Conservation (phyloP, 2,329 filamentous ascomycete genomes). For the Penicillium glabrum region DNA sequence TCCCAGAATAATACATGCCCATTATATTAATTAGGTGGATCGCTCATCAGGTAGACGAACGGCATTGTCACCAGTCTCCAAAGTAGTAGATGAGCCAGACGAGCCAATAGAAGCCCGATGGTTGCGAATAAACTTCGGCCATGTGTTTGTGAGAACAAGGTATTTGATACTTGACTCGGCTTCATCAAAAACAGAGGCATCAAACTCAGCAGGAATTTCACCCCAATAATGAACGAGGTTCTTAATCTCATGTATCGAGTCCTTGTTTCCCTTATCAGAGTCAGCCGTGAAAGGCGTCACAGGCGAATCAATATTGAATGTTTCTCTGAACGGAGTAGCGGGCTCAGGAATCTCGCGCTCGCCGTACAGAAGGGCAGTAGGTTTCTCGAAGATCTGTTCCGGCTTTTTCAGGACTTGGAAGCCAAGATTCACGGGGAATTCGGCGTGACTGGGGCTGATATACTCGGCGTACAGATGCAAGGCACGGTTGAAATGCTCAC, state of each 20-base stretch:
- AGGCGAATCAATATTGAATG: background rate
- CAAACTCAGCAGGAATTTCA: slow-evolving; percentile 48
- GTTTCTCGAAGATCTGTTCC: slow-evolving; percentile 56
- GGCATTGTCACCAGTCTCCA: slow-evolving; percentile 3
- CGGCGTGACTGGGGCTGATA: slow-evolving; percentile 60
- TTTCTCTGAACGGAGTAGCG: slow-evolving; percentile 34
- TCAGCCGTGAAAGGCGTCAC: background rate
- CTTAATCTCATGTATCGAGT: slow-evolving; percentile 20
- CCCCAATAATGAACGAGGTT: slow-evolving; percentile 34
- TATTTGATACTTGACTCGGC: slow-evolving; percentile 64
- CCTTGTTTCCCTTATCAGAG: slow-evolving; percentile 19
- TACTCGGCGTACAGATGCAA: slow-evolving; percentile 63
- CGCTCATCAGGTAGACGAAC: background rate
- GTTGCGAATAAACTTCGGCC: slow-evolving; percentile 48
- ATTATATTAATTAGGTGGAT: background rate
- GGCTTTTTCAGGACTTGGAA: slow-evolving; percentile 56
- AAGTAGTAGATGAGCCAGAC: background rate
- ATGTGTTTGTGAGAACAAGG: slow-evolving; percentile 67
- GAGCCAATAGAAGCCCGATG: slow-evolving; percentile 20
- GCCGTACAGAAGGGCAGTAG: slow-evolving; percentile 44
- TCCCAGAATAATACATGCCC: background rate
- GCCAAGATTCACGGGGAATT: slow-evolving; percentile 68
- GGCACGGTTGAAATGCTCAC: slow-evolving; percentile 58
- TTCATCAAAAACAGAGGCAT: slow-evolving; percentile 56
- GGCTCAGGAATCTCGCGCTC: slow-evolving; percentile 45